phyloP scores from a whole-genome alignment of 2,329 filamentous ascomycete species.

The Fusarium temperatum region DNA sequence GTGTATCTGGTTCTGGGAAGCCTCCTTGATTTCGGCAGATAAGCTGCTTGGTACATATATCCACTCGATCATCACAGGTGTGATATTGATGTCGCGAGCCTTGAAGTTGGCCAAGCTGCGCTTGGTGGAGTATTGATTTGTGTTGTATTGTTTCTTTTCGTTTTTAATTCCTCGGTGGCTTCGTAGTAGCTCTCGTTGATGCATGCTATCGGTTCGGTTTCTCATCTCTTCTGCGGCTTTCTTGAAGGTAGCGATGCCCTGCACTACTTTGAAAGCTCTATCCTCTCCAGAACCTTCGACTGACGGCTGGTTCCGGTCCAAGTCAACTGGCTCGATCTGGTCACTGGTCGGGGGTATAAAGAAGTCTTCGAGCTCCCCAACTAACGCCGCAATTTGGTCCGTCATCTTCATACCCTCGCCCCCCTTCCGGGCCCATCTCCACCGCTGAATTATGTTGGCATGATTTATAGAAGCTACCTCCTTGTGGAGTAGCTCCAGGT shows the following conservation, averaged over 20 bases:
- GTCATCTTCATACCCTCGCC: not conserved
- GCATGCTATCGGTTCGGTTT: not conserved
- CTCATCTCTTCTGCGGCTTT: not conserved
- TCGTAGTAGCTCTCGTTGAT: not conserved
- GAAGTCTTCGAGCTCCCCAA: not conserved
- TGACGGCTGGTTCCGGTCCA: rapidly evolving
- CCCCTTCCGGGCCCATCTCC: not conserved
- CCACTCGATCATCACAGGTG: not conserved
- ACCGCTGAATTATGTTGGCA: not conserved
- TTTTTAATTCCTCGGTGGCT: not conserved
- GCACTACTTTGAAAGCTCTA: not conserved
- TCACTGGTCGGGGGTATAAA: not conserved
- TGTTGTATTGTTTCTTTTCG: not conserved
- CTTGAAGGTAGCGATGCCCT: not conserved
- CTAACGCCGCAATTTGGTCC: not conserved
- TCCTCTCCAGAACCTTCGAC: not conserved
- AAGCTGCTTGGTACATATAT: not conserved
- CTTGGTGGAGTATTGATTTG: not conserved
- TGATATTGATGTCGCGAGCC: not conserved
- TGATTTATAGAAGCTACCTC: not conserved
- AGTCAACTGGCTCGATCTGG: not conserved
- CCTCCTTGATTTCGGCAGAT: not conserved
- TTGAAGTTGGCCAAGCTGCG: not conserved
- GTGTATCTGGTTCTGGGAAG: not conserved
- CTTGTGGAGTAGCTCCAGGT: rapidly evolving